Conservation (phyloP, 225 moss, liverwort and hornwort species). For the Neckera pumila region DNA sequence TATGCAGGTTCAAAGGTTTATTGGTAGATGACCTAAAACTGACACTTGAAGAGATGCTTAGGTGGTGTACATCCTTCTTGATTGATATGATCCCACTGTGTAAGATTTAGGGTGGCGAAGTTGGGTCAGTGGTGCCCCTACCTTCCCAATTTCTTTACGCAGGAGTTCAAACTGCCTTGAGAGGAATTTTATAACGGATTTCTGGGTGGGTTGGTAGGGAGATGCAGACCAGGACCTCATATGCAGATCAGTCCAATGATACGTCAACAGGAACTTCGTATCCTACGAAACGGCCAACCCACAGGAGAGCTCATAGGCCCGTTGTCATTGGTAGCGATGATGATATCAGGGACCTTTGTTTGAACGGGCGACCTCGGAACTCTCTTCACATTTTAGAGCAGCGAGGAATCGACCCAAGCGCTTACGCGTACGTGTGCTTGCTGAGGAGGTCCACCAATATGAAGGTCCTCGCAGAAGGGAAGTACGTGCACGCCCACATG, state of each 20-base stretch:
- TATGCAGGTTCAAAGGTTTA: neutral
- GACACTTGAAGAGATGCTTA: neutral
- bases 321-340: conserved; percentile 28
- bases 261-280: conserved; percentile 1
- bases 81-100: neutral
- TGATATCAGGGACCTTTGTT: conserved; percentile 39
- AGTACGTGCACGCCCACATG: conserved; percentile 35
- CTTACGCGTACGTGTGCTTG: conserved; percentile 40
- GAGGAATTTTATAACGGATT: neutral
- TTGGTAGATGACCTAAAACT: neutral
- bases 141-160: neutral
- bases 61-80: neutral
- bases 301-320: neutral
- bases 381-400: conserved; percentile 41
- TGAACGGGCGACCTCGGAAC: conserved; percentile 36
- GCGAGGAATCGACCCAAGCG: conserved; percentile 37
- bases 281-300: neutral
- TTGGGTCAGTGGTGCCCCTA: neutral
- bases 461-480: conserved; percentile 26
- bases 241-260: neutral
- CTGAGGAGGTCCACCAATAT: conserved; percentile 38
- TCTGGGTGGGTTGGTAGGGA: conserved; percentile 13
- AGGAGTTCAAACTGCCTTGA: neutral
- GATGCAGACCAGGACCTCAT: neutral
- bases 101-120: neutral